These are phyloP conservation scores for Fusarium verrucosum DNA, from an alignment of 2,329 filamentous ascomycete genomes.

Conservation along the genomic window DNA sequence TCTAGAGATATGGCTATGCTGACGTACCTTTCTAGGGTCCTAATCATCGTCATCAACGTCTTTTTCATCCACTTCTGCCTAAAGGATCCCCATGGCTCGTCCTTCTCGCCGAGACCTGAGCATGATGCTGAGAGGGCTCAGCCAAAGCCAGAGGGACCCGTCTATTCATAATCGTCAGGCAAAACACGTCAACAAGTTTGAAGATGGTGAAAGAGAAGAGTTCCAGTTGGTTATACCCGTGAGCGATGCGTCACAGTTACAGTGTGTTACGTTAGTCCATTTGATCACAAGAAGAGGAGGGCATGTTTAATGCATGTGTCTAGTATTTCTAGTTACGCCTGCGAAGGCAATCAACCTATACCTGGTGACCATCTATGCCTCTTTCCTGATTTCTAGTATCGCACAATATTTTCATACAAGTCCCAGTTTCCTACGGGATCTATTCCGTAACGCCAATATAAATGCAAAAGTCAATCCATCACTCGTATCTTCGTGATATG, in stretches of 20 bases:
- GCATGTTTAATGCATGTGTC: background rate
- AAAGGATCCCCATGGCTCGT: conserved; percentile 19
- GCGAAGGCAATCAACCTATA: background rate
- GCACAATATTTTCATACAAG: background rate
- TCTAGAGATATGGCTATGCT: background rate
- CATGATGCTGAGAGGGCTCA: conserved; percentile 28
- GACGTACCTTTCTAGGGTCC: conserved; percentile 44
- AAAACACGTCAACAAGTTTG: background rate
- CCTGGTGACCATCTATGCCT: background rate
- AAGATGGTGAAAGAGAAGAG: background rate
- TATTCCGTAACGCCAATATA: background rate
- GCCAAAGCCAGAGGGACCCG: conserved; percentile 16
- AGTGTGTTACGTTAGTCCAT: background rate
- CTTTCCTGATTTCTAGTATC: background rate
- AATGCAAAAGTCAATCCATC: background rate
- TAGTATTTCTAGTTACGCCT: background rate
- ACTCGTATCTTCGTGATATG: background rate
- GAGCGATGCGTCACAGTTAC: background rate
- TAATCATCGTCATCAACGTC: conserved; percentile 51
- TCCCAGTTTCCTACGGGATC: background rate
- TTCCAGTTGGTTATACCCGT: background rate
- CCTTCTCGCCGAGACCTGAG: conserved; percentile 10
- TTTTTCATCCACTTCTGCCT: conserved; percentile 52
- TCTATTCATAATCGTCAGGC: background rate
- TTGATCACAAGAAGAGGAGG: background rate